Conservation (phyloP, 148 eudicot genomes). For the Cornus florida region DNA sequence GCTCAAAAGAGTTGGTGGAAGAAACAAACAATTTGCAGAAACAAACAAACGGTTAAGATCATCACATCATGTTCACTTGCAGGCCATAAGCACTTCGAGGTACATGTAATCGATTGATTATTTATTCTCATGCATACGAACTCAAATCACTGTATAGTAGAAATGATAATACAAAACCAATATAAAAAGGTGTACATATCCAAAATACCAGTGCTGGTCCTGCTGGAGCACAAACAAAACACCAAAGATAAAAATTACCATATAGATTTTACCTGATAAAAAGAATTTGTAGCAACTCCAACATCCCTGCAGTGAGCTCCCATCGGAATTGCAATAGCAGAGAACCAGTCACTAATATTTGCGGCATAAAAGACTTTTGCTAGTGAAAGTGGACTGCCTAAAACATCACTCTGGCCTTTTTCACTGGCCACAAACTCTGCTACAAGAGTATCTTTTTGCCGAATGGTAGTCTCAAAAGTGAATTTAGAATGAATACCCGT, state of each 20-base stretch:
- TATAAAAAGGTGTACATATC: neutral
- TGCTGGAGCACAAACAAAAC: neutral
- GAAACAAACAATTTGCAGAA: neutral
- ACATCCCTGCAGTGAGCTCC: conserved; percentile 85
- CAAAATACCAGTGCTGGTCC: neutral
- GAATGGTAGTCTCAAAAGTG: conserved; percentile 60
- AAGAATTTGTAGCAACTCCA: conserved; percentile 33
- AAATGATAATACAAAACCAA: neutral
- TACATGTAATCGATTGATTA: neutral
- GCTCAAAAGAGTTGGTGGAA: neutral
- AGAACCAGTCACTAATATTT: conserved; percentile 73
- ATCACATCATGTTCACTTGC: neutral
- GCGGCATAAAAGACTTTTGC: conserved; percentile 76
- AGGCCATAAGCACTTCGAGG: neutral
- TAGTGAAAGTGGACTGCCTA: conserved; percentile 65
- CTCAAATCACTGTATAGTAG: neutral
- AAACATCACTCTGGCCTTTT: conserved; percentile 32
- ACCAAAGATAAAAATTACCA: neutral
- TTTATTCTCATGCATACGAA: neutral
- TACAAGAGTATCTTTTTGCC: conserved; percentile 59
- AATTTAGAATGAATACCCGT: conserved; percentile 69
- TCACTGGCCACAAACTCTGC: conserved; percentile 69
- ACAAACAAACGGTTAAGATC: neutral
- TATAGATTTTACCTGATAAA: conserved; percentile 44
- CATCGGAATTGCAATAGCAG: conserved; percentile 66